Evolutionary conservation across 2,329 filamentous ascomycete genomes (phyloP), one percentile per base, ranked within the genome.

Genomic region (Dendrostoma leiphaemia): DNA sequence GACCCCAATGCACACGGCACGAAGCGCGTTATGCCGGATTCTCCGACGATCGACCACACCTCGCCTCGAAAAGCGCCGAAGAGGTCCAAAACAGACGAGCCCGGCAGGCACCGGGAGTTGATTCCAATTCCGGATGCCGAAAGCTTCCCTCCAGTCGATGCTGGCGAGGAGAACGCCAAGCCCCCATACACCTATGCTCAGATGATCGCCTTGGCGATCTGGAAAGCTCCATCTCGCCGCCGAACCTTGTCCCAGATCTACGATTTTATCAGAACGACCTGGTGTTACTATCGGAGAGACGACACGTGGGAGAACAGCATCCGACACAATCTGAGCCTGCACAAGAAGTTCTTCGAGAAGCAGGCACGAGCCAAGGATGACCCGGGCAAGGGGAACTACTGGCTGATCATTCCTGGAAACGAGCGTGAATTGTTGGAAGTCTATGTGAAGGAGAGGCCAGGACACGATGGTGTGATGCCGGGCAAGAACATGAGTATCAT

Each of bases 301-400:
- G 91, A 97, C 64, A 85, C 89, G 10, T 99, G 94, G 94, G 93
- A 97, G 72, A 99, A 99, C 72, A 97, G 94, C 75, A 99, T 99
- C 69, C 89, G 94, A 31, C 94, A 99, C 72, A 99, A 99, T 64
- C 84, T 99, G 31, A 97, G 92, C 67, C 79, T 99, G 41, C 96
- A 97, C 79, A 97, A 97, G 74, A 90, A 90, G 44, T 97, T 97
- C 67, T 86, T 92, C 68, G 56, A 58, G 13, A 97, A 97, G 74
- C 89, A 96, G 66, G 92, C 97, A 71, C 84, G 94, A 56, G 91
- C 92, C 54, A 97, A 97, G 77, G 92, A 97, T 67, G 94, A 97
- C 65, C 92, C 93, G 3, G 94, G 94, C 64, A 97, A 97, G 73
- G 94, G 94, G 40, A 93, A 96, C 71, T 97, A 97, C 74, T 97